A percentile compares a stretch with the other conserved stretches of the same genome.
Conservation (phyloP, 805 yeast genomes). For the Candida silvicultrix region DNA sequence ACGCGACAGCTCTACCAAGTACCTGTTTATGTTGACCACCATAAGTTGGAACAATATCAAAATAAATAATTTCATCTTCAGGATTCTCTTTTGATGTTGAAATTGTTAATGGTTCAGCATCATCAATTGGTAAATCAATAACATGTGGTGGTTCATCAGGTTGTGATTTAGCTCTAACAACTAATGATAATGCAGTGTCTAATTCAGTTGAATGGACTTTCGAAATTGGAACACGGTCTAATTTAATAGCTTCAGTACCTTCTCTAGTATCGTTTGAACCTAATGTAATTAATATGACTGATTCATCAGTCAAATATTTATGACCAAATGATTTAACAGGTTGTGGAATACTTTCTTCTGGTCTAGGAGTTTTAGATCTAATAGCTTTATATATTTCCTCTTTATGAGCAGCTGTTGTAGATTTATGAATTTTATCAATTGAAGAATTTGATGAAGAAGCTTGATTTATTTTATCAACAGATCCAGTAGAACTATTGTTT, state of each 20-base stretch:
- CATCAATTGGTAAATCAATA: constrained; percentile 79
- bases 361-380: constrained; percentile 12
- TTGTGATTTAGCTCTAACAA: constrained; percentile 37
- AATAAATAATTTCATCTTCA: constrained; percentile 53
- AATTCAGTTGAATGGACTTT: constrained; percentile 76
- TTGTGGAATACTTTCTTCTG: constrained; percentile 18
- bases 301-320: constrained; percentile 58
- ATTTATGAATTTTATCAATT: constrained; percentile 17
- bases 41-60: constrained; percentile 89
- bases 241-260: constrained; percentile 49
- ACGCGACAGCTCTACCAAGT: constrained; percentile 81
- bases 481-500: constrained; percentile 8
- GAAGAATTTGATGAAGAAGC: constrained; percentile 8
- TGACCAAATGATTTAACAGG: constrained; percentile 86
- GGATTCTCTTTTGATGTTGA: constrained; percentile 45
- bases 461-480: constrained; percentile 9
- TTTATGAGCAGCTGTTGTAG: constrained; percentile 5
- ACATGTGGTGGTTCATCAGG: constrained; percentile 55
- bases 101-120: constrained; percentile 68
- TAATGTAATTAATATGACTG: constrained; percentile 71
- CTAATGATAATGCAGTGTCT: constrained; percentile 80
- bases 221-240: constrained; percentile 69
- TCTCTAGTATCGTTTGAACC: constrained; percentile 81
- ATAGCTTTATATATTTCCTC: constrained; percentile 13
- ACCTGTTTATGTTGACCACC: constrained; percentile 42